These are phyloP conservation scores for Bodo saltans DNA, from an alignment of 78 protist species.

Conservation along the genomic window DNA sequence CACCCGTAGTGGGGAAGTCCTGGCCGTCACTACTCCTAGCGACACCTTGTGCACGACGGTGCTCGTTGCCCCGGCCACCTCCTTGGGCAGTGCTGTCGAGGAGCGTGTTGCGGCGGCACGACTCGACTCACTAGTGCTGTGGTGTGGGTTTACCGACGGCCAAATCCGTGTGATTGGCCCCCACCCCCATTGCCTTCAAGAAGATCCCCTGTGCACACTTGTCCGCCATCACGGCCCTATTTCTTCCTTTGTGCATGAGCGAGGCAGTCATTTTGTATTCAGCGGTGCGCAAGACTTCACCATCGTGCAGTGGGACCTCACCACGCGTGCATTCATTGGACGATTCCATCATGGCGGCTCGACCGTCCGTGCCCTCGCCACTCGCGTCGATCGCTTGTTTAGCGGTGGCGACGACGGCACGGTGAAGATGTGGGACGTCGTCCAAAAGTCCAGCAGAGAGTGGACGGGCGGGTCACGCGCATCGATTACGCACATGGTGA, in stretches of 20 bases:
- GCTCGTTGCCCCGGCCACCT: too few species aligned
- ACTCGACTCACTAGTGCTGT: too few species aligned
- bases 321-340: not conserved
- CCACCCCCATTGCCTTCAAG: not conserved
- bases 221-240: slow-evolving; percentile 1
- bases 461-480: not conserved
- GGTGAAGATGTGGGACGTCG: slow-evolving; percentile 18
- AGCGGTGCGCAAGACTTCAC: slow-evolving; percentile 2
- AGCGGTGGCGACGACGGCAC: slow-evolving; percentile 16
- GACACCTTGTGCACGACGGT: too few species aligned
- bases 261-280: slow-evolving; percentile 16
- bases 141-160: slow-evolving; percentile 24
- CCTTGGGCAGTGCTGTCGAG: too few species aligned
- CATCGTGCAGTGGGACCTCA: slow-evolving; percentile 18
- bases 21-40: too few species aligned
- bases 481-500: not conserved
- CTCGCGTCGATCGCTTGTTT: not conserved
- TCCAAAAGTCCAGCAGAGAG: not conserved
- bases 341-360: not conserved
- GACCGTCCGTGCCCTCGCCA: not conserved
- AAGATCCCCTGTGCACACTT: not conserved
- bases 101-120: too few species aligned
- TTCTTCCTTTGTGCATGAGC: not conserved
- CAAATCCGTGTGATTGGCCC: not conserved
- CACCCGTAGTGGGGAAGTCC: too few species aligned